Base-by-base conservation (phyloP, 306 rosid genomes). In the Malus sylvestris region DNA sequence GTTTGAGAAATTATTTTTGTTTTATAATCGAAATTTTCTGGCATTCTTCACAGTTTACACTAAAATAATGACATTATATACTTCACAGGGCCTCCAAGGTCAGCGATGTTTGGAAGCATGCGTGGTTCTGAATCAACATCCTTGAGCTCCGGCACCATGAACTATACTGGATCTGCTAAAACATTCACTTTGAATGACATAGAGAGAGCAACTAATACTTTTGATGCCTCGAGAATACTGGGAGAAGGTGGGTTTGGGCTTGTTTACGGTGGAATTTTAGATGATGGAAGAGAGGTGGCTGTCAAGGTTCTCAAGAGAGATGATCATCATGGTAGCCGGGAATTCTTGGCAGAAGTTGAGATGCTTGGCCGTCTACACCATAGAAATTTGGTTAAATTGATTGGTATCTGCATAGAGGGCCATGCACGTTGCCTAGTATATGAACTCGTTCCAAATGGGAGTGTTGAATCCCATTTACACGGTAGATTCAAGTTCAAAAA, bases 231-330 rank as follows among this genome's bases (percentile, higher is more conserved):
- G 74, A 92, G 93, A 82, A 86, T 95, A 91, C 85, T 95, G 78
- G 97, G 99, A 80, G 99, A 95, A 92, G 99, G 99, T 53, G 99
- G 99, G 7, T 95, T 95, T 83, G 99, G 99, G 60, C 84, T 91
- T 75, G 99, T 95, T 70, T 95, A 88, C 80, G 85, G 85, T 64
- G 97, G 96, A 32, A 44, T 83, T 80, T 80, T 95, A 22, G 87
- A 89, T 69, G 96, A 95, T 85, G 96, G 97, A 84, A 91, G 90
- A 83, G 80, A 90, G 60, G 93, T 92, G 67, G 99, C 99, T 23
- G 97, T 95, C 79, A 95, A 95, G 86, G 80, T 92, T 78, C 99
- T 95, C 71, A 95, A 95, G 83, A 85, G 97, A 86, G 89, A 91
- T 35, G 89, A 91, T 88, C 97, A 78, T 38, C 97, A 79, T 18